These are phyloP conservation scores for Pythium utonaiense DNA, from an alignment of 352 stramenopile species.

Conservation along the genomic window DNA sequence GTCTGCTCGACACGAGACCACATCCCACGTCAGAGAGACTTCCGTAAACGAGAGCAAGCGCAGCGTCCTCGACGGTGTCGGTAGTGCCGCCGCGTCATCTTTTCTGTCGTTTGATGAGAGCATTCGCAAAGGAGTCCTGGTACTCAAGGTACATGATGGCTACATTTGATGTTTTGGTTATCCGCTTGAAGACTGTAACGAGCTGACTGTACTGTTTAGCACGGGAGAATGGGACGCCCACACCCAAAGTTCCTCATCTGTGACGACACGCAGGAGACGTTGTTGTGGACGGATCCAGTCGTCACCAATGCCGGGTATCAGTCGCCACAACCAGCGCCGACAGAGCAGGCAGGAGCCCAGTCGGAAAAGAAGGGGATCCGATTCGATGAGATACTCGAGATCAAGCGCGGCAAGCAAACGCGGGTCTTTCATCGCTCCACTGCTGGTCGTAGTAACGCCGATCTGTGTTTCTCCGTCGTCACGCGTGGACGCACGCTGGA, in stretches of 20 bases:
- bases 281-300: conserved; percentile 16
- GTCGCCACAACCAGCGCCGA: not conserved
- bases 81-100: not conserved
- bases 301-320: conserved; percentile 20
- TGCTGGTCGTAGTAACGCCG: conserved; percentile 19
- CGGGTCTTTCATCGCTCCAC: conserved; percentile 22
- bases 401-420: conserved; percentile 19
- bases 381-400: conserved; percentile 14
- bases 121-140: conserved; percentile 12
- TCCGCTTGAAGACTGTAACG: too few relatives aligned
- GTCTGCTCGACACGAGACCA: not conserved
- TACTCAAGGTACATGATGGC: conserved; percentile 15
- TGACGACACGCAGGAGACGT: conserved; percentile 6
- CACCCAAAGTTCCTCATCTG: conserved; percentile 24
- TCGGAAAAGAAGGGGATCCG: conserved; percentile 15
- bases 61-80: not conserved
- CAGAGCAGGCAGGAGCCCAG: not conserved
- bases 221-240: conserved; percentile 19
- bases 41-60: not conserved
- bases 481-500: conserved; percentile 19
- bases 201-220: conserved; percentile 3
- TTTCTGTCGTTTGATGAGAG: conserved; percentile 14
- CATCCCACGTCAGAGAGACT: not conserved
- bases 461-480: conserved; percentile 21
- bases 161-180: not conserved